A percentile compares a stretch with the other conserved stretches of the same genome.
phyloP scores from a whole-genome alignment of 202 grass and related monocot species.

The Elaeis oleifera region DNA sequence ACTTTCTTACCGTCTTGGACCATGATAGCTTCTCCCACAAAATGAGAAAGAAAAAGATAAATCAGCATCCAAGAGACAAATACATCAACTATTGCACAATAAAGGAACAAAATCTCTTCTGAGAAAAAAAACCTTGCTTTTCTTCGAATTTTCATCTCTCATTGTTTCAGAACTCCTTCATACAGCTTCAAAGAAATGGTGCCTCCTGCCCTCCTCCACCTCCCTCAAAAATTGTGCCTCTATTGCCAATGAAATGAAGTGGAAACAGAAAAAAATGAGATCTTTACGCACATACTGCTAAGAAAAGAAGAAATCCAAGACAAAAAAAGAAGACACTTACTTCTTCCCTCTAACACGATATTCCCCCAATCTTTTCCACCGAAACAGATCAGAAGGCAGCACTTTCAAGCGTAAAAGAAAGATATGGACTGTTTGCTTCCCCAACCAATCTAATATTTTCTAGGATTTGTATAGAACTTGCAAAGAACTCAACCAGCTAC shows the following conservation, averaged over 20 bases:
- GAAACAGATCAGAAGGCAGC: background rate
- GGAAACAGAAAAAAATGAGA: background rate
- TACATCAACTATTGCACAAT: background rate
- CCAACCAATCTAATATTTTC: background rate
- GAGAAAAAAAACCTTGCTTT: conserved; percentile 57
- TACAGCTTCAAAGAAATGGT: conserved; percentile 23
- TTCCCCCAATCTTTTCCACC: background rate
- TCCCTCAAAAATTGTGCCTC: background rate
- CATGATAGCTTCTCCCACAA: conserved; percentile 57
- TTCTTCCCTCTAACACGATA: background rate
- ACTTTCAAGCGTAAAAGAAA: background rate
- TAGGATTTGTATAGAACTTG: no score
- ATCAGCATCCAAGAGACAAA: conserved; percentile 27
- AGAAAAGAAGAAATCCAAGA: background rate
- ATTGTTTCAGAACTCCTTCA: conserved; percentile 77
- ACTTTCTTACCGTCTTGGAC: conserved; percentile 93
- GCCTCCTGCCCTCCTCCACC: background rate
- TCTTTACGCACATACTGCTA: background rate
- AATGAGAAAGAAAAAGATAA: conserved; percentile 5
- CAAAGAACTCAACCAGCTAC: no score
- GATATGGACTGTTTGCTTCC: background rate
- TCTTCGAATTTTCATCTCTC: conserved; percentile 74
- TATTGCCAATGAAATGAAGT: background rate
- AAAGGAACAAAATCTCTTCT: conserved; percentile 3
- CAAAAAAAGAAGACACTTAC: background rate